phyloP scores from a whole-genome alignment of 306 rosid species.

The Fragaria iinumae region DNA sequence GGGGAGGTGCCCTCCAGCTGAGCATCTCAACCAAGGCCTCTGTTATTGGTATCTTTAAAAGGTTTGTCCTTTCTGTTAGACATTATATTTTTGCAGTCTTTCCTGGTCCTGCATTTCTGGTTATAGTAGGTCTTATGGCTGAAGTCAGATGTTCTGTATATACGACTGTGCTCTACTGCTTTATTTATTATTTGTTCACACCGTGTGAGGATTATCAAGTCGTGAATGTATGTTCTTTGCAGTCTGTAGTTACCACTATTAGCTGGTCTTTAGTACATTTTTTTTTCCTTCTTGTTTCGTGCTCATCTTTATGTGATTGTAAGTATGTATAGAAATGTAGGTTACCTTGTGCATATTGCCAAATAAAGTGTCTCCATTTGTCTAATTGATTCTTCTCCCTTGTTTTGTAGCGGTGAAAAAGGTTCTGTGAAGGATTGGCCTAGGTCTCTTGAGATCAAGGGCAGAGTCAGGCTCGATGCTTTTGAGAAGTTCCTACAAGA shows the following conservation, averaged over 20 bases:
- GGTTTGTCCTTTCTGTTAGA: constrained; percentile 42
- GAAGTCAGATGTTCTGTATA: not conserved
- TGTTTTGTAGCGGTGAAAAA: constrained; percentile 76
- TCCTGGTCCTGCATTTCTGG: not conserved
- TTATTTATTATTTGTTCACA: not conserved
- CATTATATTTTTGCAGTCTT: not conserved
- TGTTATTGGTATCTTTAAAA: constrained; percentile 63
- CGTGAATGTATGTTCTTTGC: not conserved
- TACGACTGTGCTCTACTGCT: not conserved
- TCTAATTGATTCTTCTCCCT: constrained; percentile 20
- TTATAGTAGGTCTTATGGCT: not conserved
- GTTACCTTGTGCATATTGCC: not conserved
- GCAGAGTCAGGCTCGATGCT: constrained; percentile 90
- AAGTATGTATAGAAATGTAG: not conserved
- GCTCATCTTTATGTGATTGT: constrained; percentile 1
- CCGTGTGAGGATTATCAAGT: not conserved
- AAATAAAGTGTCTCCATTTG: not conserved
- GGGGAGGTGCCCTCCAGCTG: constrained; percentile 83
- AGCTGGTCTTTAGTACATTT: not conserved
- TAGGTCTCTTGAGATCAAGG: constrained; percentile 81
- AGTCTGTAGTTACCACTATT: not conserved
- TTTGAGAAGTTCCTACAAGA: constrained; percentile 88
- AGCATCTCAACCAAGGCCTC: constrained; percentile 56
- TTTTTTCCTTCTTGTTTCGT: not conserved
- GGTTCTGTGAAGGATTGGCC: constrained; percentile 79